Evolutionary conservation across 2,329 filamentous ascomycete genomes (phyloP).

Genomic region (Verticillium dahliae): DNA sequence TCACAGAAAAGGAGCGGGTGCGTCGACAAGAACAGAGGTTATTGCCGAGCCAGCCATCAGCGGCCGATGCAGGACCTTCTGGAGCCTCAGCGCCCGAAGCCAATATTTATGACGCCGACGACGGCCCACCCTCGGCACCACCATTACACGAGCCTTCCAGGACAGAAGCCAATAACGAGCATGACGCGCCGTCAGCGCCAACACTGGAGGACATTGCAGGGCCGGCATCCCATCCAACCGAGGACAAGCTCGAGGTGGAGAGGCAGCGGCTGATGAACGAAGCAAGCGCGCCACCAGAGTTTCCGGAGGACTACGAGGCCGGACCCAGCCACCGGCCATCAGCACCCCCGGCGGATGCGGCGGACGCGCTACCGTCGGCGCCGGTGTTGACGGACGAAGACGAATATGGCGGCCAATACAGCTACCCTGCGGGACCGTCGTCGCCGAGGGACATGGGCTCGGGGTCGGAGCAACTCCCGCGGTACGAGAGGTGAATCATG

Average conservation of each 20-base stretch:
- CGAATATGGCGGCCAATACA: conserved; percentile 33
- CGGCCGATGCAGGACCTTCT: conserved; percentile 28
- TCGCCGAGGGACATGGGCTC: neutral
- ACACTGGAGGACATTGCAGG: conserved; percentile 35
- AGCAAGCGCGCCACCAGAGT: conserved; percentile 56
- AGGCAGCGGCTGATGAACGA: conserved; percentile 56
- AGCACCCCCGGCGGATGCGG: conserved; percentile 15
- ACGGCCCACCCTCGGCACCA: conserved; percentile 21
- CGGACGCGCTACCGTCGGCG: conserved; percentile 43
- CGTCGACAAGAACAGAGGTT: conserved; percentile 71
- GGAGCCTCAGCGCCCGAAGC: conserved; percentile 14
- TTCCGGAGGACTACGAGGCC: conserved; percentile 44
- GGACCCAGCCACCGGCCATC: conserved; percentile 22
- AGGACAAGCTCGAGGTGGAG: conserved; percentile 79
- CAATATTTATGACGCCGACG: conserved; percentile 43
- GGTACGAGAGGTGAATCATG: conserved; percentile 23
- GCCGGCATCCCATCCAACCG: conserved; percentile 29
- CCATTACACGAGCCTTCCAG: neutral
- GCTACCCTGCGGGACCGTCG: conserved; percentile 7
- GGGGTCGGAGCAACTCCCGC: conserved; percentile 23
- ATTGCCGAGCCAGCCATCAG: conserved; percentile 71
- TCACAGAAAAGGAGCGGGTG: conserved; percentile 78
- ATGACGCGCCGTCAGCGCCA: conserved; percentile 34
- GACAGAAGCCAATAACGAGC: conserved; percentile 10
- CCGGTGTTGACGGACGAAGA: conserved; percentile 52